Conservation (phyloP, 441 rosid species). For the Populus trichocarpa region DNA sequence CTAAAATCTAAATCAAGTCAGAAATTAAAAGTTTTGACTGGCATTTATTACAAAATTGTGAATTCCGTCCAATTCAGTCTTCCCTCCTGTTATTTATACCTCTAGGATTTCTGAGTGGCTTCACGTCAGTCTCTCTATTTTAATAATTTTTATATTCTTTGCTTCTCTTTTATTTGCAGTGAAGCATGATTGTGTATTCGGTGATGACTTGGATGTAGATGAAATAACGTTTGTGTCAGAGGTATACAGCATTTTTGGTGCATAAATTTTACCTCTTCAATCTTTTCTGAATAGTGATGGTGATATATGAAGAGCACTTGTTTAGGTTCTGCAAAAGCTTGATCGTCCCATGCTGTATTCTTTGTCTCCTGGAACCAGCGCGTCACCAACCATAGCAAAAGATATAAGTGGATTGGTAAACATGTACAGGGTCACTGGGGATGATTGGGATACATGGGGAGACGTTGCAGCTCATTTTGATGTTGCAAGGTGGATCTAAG, state of each 20-base stretch:
- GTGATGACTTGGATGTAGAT: conserved; percentile 66
- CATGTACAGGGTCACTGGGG: conserved; percentile 89
- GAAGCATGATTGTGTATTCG: conserved; percentile 85
- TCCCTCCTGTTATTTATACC: background rate
- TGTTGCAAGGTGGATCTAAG: conserved; percentile 51
- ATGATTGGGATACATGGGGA: conserved; percentile 93
- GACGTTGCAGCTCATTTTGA: conserved; percentile 80
- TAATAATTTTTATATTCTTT: conserved; percentile 1
- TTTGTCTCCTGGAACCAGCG: conserved; percentile 87
- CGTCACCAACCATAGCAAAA: conserved; percentile 77
- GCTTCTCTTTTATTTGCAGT: conserved; percentile 37
- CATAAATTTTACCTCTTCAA: conserved; percentile 4
- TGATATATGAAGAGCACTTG: conserved; percentile 11
- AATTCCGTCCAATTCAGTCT: background rate
- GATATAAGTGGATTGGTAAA: conserved; percentile 59
- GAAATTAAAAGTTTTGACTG: background rate
- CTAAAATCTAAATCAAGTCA: background rate
- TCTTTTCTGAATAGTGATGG: background rate
- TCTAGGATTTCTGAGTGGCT: background rate
- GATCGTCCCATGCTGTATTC: conserved; percentile 74
- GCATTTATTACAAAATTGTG: background rate
- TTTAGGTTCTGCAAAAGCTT: conserved; percentile 65
- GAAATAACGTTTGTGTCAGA: conserved; percentile 71
- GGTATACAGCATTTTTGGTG: conserved; percentile 28
- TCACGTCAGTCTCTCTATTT: conserved; percentile 8